A percentile compares a stretch with the other conserved stretches of the same genome.
Evolutionary conservation across 2,329 filamentous ascomycete genomes (phyloP).

Genomic region (Xylariaceae sp.): DNA sequence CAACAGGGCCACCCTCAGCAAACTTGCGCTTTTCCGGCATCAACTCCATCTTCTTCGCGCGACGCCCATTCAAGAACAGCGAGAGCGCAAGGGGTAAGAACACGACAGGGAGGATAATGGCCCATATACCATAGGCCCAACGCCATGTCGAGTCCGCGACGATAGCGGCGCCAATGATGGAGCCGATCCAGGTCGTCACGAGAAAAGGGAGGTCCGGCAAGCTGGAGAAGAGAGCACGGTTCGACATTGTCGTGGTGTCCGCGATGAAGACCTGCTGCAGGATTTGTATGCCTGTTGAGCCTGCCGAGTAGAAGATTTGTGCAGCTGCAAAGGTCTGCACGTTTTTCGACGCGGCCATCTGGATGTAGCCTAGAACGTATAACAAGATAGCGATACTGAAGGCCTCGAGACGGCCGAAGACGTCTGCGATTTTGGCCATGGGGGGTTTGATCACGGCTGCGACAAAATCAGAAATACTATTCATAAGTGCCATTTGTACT

Average conservation of each 20-base stretch:
- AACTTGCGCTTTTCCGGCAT: conserved; percentile 39
- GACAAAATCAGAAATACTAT: not conserved
- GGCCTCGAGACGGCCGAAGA: conserved; percentile 57
- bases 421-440: conserved; percentile 57
- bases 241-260: conserved; percentile 54
- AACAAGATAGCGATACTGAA: conserved; percentile 50
- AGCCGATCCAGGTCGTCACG: conserved; percentile 56
- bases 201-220: conserved; percentile 56
- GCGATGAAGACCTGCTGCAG: conserved; percentile 61
- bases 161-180: conserved; percentile 45
- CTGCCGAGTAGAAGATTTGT: conserved; percentile 58
- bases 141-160: conserved; percentile 48
- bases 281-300: conserved; percentile 53
- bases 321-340: conserved; percentile 50
- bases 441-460: conserved; percentile 54
- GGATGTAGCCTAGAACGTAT: conserved; percentile 52
- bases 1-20: conserved; percentile 28
- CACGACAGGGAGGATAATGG: conserved; percentile 51
- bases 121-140: conserved; percentile 60
- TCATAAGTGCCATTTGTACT: not conserved
- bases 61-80: conserved; percentile 47
- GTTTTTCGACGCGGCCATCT: conserved; percentile 50
- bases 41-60: conserved; percentile 43
- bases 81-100: conserved; percentile 51
- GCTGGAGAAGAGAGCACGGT: conserved; percentile 55